Conservation (phyloP, 805 yeast genomes). For the Hanseniaspora singularis region DNA sequence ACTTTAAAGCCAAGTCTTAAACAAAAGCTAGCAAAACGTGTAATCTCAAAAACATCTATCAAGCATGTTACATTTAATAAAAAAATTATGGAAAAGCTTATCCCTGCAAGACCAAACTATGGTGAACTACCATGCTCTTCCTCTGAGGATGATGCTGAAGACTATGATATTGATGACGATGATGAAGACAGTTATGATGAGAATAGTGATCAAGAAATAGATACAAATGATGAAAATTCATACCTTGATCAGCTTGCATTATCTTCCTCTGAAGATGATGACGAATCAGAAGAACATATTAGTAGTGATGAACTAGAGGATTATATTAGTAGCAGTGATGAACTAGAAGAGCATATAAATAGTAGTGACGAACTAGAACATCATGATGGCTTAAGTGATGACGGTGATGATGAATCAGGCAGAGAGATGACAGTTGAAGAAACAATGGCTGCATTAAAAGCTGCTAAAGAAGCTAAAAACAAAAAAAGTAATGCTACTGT, state of each 20-base stretch:
- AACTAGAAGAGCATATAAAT: too few species aligned
- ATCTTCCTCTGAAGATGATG: slow-evolving; percentile 18
- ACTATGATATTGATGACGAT: slow-evolving; percentile 23
- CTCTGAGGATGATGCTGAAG: slow-evolving; percentile 14
- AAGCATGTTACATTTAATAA: slow-evolving; percentile 11
- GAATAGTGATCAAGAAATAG: slow-evolving; percentile 4
- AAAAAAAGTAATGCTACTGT: neutral
- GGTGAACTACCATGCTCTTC: slow-evolving; percentile 10
- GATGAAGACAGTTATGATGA: slow-evolving; percentile 16
- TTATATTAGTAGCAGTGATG: too few species aligned
- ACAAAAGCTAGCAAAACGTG: neutral
- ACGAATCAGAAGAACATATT: slow-evolving; percentile 24
- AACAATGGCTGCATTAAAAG: slow-evolving; percentile 35
- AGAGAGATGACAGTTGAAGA: slow-evolving; percentile 32
- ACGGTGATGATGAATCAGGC: slow-evolving; percentile 21
- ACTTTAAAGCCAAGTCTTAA: slow-evolving; percentile 9
- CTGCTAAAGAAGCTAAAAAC: slow-evolving; percentile 29
- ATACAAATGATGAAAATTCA: slow-evolving; percentile 16
- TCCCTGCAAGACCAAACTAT: slow-evolving; percentile 12
- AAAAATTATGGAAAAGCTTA: slow-evolving; percentile 2
- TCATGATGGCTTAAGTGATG: slow-evolving; percentile 24
- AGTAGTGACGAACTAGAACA: too few species aligned
- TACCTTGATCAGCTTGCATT: slow-evolving; percentile 1
- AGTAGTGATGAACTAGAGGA: too few species aligned
- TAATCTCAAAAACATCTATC: slow-evolving; percentile 1